Base-by-base conservation (phyloP, 805 yeast species). In the Tetrapisispora arboricola region DNA sequence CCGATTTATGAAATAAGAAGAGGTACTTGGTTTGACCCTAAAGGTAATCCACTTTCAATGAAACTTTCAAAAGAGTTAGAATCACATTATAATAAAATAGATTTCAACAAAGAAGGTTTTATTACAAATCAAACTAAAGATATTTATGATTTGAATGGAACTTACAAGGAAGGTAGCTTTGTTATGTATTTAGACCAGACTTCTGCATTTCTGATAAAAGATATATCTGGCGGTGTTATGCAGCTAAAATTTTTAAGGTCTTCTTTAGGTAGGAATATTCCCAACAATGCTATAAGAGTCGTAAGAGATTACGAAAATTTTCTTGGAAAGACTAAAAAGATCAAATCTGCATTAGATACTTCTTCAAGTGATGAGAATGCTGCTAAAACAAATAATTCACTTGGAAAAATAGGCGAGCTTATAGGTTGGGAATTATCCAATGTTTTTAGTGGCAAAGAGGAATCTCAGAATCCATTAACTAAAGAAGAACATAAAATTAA, bases 1-100 rank as follows among this genome's bases (percentile, higher is more conserved):
- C 92, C 96, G 0, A 63, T 67, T 0, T 90, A 78, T 55, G 87
- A 84, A 44, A 81, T 90, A 1, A 67, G 95, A 35, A 65, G 96
- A 41, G 95, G 95, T 1, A 58, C 77, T 1, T 90, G 97, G 97
- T 86, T 85, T 56, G 63, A 68, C 28, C 55, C 71, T 9, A 73
- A 73, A 38, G 75, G 76, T 1, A 52, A 53, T 5, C 94, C 94
- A 0, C 60, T 85, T 21, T 53, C 67, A 9, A 64, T 65, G 1
- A 59, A 63, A 1, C 43, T 78, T 5, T 67, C 92, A 0, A 62
- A 66, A 1, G 76, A 72, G 42, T 51, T 88, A 17, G 42, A 39
- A 17, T 6, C 19, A 5, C 73, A 73, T 0, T 84, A 72, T 54
- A 45, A 54, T 15, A 50, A 54, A 11, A 53, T 70, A 32, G 62